phyloP scores from a whole-genome alignment of 768 basidiomycete genomes.

The Naematelia encephala region DNA sequence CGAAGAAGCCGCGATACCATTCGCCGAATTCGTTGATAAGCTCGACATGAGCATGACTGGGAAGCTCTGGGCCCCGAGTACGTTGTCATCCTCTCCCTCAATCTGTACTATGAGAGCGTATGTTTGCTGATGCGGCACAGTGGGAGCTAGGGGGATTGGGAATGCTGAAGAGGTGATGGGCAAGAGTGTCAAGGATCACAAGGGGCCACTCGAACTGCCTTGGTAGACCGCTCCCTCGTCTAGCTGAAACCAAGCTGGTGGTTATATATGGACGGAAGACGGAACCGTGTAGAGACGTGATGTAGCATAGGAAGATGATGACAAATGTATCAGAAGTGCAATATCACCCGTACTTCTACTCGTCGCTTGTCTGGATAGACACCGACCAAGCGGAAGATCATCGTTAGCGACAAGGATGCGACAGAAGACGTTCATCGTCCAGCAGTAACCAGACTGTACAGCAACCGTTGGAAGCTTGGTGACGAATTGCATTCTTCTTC shows the following conservation, averaged over 20 bases:
- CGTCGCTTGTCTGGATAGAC: no score
- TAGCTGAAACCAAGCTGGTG: no score
- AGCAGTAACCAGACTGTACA: no score
- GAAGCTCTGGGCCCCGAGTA: constrained; percentile 56
- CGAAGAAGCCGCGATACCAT: constrained; percentile 52
- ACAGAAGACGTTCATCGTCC: no score
- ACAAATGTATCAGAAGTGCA: background rate
- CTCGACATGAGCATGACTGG: constrained; percentile 52
- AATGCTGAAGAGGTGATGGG: constrained; percentile 27
- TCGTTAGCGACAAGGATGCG: no score
- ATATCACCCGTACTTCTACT: no score
- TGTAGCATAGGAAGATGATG: background rate
- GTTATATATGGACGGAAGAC: no score
- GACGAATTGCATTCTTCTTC: background rate
- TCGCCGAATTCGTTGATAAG: constrained; percentile 52
- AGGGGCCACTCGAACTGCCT: constrained; percentile 21
- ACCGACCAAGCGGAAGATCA: no score
- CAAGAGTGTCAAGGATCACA: constrained; percentile 9
- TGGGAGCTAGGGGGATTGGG: constrained; percentile 52
- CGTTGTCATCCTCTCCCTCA: constrained; percentile 13
- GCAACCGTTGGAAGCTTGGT: background rate
- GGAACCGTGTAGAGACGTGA: background rate
- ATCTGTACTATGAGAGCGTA: no score
- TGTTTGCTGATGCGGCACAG: constrained; percentile 9
- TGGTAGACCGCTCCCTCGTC: constrained; percentile 12